These are phyloP conservation scores for Mucor circinelloides DNA, from an alignment of 371 early-diverging fungal species.

Conservation along the genomic window DNA sequence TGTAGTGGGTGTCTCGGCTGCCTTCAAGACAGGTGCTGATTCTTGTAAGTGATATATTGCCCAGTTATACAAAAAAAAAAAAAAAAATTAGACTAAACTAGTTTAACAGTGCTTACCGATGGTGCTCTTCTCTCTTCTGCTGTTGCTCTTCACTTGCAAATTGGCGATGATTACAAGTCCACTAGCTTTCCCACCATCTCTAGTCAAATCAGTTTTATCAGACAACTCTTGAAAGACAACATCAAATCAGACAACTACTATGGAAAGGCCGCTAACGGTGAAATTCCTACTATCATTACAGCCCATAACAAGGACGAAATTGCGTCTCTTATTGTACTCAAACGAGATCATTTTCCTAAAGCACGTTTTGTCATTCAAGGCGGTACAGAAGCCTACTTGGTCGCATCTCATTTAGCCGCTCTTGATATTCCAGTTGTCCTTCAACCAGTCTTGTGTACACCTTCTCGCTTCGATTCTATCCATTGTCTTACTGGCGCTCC, in stretches of 20 bases:
- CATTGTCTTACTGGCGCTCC: conserved; percentile 68
- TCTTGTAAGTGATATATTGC: conserved; percentile 22
- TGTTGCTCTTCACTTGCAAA: conserved; percentile 66
- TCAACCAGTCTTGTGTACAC: conserved; percentile 68
- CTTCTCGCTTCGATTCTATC: conserved; percentile 66
- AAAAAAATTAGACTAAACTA: neutral
- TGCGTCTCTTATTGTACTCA: conserved; percentile 63
- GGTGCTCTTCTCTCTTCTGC: conserved; percentile 39
- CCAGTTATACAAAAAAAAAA: too few species aligned
- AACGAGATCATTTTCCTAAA: conserved; percentile 43
- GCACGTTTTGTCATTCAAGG: conserved; percentile 56
- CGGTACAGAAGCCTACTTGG: conserved; percentile 73
- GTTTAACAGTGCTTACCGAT: conserved; percentile 10
- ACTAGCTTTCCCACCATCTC: conserved; percentile 59
- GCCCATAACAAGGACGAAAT: conserved; percentile 75
- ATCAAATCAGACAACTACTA: conserved; percentile 26
- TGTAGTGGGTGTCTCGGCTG: conserved; percentile 50
- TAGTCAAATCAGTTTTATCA: conserved; percentile 64
- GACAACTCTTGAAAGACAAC: conserved; percentile 47
- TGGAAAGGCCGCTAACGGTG: conserved; percentile 58
- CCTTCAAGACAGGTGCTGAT: conserved; percentile 54
- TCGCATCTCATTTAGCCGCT: conserved; percentile 63
- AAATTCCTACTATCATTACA: conserved; percentile 62
- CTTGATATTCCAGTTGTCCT: conserved; percentile 68
- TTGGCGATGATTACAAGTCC: conserved; percentile 56